These are phyloP conservation scores for Trifolium dubium DNA, from an alignment of 306 rosid species.

Conservation along the genomic window DNA sequence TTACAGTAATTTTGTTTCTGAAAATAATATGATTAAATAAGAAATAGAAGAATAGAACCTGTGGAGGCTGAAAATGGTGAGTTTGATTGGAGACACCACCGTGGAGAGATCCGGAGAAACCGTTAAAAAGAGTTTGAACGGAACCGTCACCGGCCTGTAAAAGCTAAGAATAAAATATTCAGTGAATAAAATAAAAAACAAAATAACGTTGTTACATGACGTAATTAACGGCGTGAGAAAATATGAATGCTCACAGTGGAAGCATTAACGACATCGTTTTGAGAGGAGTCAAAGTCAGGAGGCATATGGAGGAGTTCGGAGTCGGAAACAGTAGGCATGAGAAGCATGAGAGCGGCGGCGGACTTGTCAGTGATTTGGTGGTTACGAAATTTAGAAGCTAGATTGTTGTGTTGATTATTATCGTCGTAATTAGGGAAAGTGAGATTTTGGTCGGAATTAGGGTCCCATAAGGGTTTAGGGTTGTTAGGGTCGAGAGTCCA, in stretches of 20 bases:
- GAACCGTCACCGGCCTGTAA: slow-evolving; percentile 53
- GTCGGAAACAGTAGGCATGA: slow-evolving; percentile 54
- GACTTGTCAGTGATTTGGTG: slow-evolving; percentile 67
- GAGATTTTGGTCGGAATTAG: slow-evolving; percentile 40
- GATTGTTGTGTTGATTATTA: slow-evolving; percentile 47
- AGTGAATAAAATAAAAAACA: neutral
- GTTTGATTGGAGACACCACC: slow-evolving; percentile 44
- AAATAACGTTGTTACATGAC: neutral
- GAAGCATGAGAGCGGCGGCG: slow-evolving; percentile 70
- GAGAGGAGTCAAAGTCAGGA: slow-evolving; percentile 54
- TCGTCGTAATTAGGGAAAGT: slow-evolving; percentile 57
- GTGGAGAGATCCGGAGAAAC: slow-evolving; percentile 67
- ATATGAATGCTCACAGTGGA: slow-evolving; percentile 51
- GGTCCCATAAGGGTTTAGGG: slow-evolving; percentile 57
- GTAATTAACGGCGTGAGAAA: neutral
- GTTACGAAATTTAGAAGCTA: slow-evolving; percentile 71
- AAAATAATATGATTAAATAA: neutral
- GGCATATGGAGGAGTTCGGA: slow-evolving; percentile 60
- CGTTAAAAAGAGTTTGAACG: slow-evolving; percentile 62
- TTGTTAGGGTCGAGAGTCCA: slow-evolving; percentile 59
- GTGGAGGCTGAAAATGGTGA: slow-evolving; percentile 70
- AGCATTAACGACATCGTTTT: slow-evolving; percentile 67
- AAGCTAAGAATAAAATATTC: slow-evolving; percentile 13
- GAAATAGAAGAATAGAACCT: slow-evolving; percentile 33
- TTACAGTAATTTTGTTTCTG: neutral